Percentiles rank a stretch among this genome's conserved stretches.
These are phyloP conservation scores for Mycena chlorophos DNA, from an alignment of 768 basidiomycete genomes.

Conservation along the genomic window DNA sequence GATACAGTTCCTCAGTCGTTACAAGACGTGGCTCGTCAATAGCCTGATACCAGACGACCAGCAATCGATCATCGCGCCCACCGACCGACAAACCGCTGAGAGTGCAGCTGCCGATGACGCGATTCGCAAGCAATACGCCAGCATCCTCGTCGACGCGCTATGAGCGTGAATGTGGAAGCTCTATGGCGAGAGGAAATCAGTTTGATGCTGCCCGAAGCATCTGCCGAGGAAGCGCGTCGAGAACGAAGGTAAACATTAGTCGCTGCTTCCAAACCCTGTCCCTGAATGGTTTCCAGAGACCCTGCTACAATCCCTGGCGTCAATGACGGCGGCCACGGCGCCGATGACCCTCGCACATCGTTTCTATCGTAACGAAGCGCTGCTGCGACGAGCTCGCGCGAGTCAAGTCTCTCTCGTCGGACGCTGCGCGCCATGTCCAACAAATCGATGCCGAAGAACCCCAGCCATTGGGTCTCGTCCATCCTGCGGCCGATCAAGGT, in stretches of 20 bases:
- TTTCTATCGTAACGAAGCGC: slow-evolving; percentile 71
- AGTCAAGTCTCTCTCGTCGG: slow-evolving; percentile 83
- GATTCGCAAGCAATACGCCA: slow-evolving; percentile 62
- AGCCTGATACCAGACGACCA: slow-evolving; percentile 50
- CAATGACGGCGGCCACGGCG: slow-evolving; percentile 52
- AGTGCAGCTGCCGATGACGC: slow-evolving; percentile 61
- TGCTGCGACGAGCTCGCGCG: slow-evolving; percentile 83
- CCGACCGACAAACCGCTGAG: slow-evolving; percentile 56
- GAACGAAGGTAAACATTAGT: slow-evolving; percentile 52
- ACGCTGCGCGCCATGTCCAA: slow-evolving; percentile 87
- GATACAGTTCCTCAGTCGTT: slow-evolving; percentile 74
- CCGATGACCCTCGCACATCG: slow-evolving; percentile 63
- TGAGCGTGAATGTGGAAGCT: slow-evolving; percentile 51
- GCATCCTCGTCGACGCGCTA: slow-evolving; percentile 67
- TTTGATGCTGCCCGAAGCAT: slow-evolving; percentile 54
- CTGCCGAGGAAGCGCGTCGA: slow-evolving; percentile 32
- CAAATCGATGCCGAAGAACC: slow-evolving; percentile 68
- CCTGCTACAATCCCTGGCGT: slow-evolving; percentile 52
- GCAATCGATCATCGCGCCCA: slow-evolving; percentile 43
- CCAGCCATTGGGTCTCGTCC: slow-evolving; percentile 82
- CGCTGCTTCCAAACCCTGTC: neutral
- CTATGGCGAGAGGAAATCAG: slow-evolving; percentile 74
- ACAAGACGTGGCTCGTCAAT: slow-evolving; percentile 74
- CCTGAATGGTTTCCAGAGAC: slow-evolving; percentile 42
- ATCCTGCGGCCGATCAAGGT: slow-evolving; percentile 79